A percentile compares a stretch with the other conserved stretches of the same genome.
Evolutionary conservation across 495 filamentous ascomycete genomes (phyloP).

Genomic region (Aspergillus hancockii): DNA sequence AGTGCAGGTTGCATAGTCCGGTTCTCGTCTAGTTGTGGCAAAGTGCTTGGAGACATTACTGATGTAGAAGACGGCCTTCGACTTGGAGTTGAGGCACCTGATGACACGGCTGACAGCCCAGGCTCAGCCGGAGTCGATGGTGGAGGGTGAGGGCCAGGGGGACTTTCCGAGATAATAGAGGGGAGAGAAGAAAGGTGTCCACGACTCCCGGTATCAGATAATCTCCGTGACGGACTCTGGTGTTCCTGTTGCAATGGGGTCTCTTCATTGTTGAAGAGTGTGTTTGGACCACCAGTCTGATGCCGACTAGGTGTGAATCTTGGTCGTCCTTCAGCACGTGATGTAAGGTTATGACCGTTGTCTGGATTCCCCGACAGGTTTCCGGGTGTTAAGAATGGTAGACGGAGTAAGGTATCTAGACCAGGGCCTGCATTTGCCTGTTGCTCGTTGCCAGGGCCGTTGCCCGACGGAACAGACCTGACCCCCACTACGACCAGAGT

Average conservation of each 20-base stretch:
- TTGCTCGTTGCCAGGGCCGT: slow-evolving; percentile 44
- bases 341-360: slow-evolving; percentile 29
- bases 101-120: slow-evolving; percentile 57
- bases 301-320: slow-evolving; percentile 54
- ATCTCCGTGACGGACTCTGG: slow-evolving; percentile 31
- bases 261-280: slow-evolving; percentile 46
- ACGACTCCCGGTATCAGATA: slow-evolving; percentile 40
- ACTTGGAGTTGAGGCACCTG: slow-evolving; percentile 56
- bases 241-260: slow-evolving; percentile 43
- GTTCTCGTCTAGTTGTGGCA: slow-evolving; percentile 39
- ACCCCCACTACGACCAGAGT: slow-evolving; percentile 75
- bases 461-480: slow-evolving; percentile 62
- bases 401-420: slow-evolving; percentile 48
- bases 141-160: slow-evolving; percentile 64
- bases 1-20: slow-evolving; percentile 35
- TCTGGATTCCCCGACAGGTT: slow-evolving; percentile 46
- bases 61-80: slow-evolving; percentile 56
- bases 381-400: slow-evolving; percentile 62
- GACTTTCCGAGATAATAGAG: slow-evolving; percentile 53
- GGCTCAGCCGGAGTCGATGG: slow-evolving; percentile 70
- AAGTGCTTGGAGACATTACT: slow-evolving; percentile 36
- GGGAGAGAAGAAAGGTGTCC: slow-evolving; percentile 35
- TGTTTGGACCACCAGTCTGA: slow-evolving; percentile 47
- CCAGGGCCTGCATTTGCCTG: slow-evolving; percentile 42
- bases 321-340: slow-evolving; percentile 45